Evolutionary conservation across 306 rosid species (phyloP).

Genomic region (Sesbania bispinosa): DNA sequence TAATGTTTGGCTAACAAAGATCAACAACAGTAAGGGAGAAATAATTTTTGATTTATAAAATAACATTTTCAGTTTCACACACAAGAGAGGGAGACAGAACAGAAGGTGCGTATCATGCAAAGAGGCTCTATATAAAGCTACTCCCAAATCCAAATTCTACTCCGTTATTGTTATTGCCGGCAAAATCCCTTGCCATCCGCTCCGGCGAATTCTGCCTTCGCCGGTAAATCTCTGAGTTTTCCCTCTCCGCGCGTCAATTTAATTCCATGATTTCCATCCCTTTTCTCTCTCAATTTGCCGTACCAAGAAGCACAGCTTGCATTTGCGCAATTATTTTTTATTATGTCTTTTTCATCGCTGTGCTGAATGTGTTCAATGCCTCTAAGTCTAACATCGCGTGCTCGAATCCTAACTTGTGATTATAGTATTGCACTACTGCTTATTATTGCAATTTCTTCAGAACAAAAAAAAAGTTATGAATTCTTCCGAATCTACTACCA

Average conservation of each 20-base stretch:
- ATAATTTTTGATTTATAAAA: not conserved
- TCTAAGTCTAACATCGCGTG: too few species aligned
- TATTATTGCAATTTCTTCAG: not conserved
- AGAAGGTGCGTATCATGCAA: not conserved
- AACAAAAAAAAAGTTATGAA: not conserved
- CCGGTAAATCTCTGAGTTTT: not conserved
- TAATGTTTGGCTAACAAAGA: not conserved
- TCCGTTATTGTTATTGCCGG: not conserved
- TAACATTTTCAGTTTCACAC: not conserved
- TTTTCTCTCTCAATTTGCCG: not conserved
- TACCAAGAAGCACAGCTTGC: not conserved
- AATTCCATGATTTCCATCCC: not conserved
- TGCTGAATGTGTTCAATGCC: not conserved
- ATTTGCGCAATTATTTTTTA: not conserved
- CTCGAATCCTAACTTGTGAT: not conserved
- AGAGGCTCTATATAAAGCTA: not conserved
- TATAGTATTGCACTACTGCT: too few species aligned
- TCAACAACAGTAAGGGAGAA: not conserved
- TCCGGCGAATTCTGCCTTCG: constrained; percentile 16
- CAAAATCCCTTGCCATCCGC: not conserved
- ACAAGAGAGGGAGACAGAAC: not conserved
- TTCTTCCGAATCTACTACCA: constrained; percentile 5
- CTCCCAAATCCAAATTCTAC: not conserved
- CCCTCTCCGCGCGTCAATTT: not conserved
- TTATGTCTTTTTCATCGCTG: not conserved